These are phyloP conservation scores for Neonectria punicea DNA, from an alignment of 2,329 filamentous ascomycete species.

Conservation along the genomic window DNA sequence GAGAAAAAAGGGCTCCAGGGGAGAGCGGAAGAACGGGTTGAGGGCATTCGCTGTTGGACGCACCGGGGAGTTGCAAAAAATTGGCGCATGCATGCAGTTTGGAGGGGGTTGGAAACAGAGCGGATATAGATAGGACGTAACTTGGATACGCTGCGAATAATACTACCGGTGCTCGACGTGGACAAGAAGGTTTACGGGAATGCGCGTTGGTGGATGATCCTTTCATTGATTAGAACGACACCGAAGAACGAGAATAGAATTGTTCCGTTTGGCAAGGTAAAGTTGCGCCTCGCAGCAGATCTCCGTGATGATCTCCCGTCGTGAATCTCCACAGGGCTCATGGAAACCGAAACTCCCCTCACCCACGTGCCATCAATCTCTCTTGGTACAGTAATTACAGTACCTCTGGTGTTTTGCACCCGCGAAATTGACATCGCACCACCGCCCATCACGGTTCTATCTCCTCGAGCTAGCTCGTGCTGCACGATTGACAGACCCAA, in stretches of 20 bases:
- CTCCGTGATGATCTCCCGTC: slow-evolving; percentile 38
- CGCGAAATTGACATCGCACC: background rate
- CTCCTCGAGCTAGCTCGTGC: background rate
- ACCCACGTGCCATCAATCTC: slow-evolving; percentile 17
- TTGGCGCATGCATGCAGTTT: slow-evolving; percentile 13
- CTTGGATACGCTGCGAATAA: background rate
- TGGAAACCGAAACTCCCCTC: slow-evolving; percentile 17
- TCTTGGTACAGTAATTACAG: background rate
- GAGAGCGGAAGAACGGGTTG: slow-evolving; percentile 8
- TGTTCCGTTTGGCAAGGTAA: slow-evolving; percentile 2
- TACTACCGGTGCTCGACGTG: background rate
- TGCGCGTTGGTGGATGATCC: background rate
- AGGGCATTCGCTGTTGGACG: slow-evolving; percentile 15
- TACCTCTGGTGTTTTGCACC: too few species aligned
- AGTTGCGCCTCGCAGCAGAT: slow-evolving; percentile 28
- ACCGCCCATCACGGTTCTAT: background rate
- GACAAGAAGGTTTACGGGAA: background rate
- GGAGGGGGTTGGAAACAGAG: background rate
- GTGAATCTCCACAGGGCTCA: slow-evolving; percentile 27
- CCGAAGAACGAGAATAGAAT: background rate
- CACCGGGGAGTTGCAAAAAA: background rate
- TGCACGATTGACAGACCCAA: background rate
- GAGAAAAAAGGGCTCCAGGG: slow-evolving; percentile 4
- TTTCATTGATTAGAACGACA: background rate
- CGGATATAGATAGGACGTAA: background rate